These are phyloP conservation scores for Suhomyces ambrosiae DNA, from an alignment of 1,139 yeast species.

Conservation along the genomic window DNA sequence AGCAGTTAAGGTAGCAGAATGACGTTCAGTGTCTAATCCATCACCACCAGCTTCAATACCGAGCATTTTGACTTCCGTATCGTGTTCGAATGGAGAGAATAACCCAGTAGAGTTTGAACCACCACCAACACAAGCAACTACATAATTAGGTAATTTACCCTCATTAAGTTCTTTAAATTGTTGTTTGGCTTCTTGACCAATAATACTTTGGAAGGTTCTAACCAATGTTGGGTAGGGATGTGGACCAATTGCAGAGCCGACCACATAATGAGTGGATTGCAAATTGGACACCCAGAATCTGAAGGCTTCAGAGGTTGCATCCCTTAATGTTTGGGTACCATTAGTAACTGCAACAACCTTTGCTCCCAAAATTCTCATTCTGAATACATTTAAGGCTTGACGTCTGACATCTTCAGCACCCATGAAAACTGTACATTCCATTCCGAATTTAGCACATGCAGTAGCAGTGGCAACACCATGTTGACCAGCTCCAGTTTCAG, in stretches of 20 bases:
- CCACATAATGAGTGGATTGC: conserved; percentile 85
- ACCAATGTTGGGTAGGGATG: conserved; percentile 98
- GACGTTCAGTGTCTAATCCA: conserved; percentile 82
- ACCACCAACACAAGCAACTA: conserved; percentile 99
- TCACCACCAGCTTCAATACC: conserved; percentile 99
- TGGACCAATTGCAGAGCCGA: conserved; percentile 98
- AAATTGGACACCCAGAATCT: conserved; percentile 92
- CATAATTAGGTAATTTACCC: conserved; percentile 86
- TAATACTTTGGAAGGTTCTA: conserved; percentile 96
- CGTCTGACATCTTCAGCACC: conserved; percentile 99
- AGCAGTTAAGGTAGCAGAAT: conserved; percentile 89
- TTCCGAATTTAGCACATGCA: conserved; percentile 96
- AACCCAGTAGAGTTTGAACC: conserved; percentile 97
- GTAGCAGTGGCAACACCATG: conserved; percentile 99
- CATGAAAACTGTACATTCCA: conserved; percentile 96
- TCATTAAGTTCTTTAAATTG: conserved; percentile 78
- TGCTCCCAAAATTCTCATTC: conserved; percentile 97
- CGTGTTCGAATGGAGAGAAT: conserved; percentile 91
- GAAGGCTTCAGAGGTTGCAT: conserved; percentile 96
- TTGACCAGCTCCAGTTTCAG: conserved; percentile 99
- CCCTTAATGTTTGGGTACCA: conserved; percentile 95
- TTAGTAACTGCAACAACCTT: conserved; percentile 89
- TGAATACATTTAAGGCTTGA: conserved; percentile 95
- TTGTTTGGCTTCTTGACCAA: conserved; percentile 91
- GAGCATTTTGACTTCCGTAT: conserved; percentile 69